Evolutionary conservation across 2,329 filamentous ascomycete genomes (phyloP).

Genomic region (Myriosclerotinia curreyana): DNA sequence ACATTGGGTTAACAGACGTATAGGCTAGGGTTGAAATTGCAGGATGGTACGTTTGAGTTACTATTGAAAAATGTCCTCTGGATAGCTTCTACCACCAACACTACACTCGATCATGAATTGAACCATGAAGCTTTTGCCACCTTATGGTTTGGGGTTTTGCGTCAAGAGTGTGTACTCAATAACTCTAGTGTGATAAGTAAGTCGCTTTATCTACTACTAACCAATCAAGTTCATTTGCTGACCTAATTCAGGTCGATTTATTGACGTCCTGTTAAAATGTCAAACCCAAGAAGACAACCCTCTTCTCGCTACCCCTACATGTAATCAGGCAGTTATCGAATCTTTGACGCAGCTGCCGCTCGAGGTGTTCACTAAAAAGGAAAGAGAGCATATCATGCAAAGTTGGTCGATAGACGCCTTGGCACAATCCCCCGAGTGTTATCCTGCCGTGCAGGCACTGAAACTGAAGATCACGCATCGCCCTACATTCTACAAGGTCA

Average conservation of each 20-base stretch:
- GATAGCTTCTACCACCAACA: constrained; percentile 26
- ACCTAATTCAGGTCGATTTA: constrained; percentile 31
- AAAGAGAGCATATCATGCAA: constrained; percentile 47
- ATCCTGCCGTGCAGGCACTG: constrained; percentile 43
- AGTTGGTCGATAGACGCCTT: constrained; percentile 27
- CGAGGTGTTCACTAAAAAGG: constrained; percentile 44
- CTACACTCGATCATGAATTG: background rate
- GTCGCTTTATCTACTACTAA: background rate
- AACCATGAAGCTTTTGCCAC: constrained; percentile 29
- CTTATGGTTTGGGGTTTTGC: constrained; percentile 33
- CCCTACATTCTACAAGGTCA: constrained; percentile 49
- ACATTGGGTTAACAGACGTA: constrained; percentile 21
- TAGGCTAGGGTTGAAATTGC: constrained; percentile 29
- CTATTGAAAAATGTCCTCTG: constrained; percentile 35
- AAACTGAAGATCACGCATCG: constrained; percentile 50
- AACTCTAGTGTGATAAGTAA: constrained; percentile 31
- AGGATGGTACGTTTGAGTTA: constrained; percentile 22
- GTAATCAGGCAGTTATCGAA: constrained; percentile 33
- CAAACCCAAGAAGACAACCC: constrained; percentile 29
- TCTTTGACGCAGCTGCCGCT: constrained; percentile 34
- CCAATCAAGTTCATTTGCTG: constrained; percentile 5
- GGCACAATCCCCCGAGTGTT: constrained; percentile 23
- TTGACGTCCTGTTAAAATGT: constrained; percentile 32
- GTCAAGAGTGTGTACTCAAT: constrained; percentile 32
- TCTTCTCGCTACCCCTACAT: constrained; percentile 24